A percentile compares a stretch with the other conserved stretches of the same genome.
Evolutionary conservation across 805 yeast genomes (phyloP).

Genomic region (Candida hispaniensis): DNA sequence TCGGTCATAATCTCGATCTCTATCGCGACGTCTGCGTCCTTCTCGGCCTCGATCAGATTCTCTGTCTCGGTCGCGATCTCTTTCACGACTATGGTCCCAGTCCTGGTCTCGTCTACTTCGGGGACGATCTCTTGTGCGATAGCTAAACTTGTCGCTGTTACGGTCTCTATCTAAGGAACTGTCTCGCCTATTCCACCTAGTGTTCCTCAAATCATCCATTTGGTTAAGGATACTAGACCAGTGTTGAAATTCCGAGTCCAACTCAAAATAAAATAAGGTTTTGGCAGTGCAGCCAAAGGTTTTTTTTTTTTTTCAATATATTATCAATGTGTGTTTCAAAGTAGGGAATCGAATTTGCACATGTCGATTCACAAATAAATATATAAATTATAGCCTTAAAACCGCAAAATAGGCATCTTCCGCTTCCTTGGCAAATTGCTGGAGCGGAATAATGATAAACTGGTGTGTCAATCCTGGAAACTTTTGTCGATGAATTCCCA

Average conservation of each 20-base stretch:
- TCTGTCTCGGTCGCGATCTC: conserved; percentile 19
- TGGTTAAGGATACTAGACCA: too few species aligned
- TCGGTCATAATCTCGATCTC: conserved; percentile 23
- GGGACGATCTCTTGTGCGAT: conserved; percentile 17
- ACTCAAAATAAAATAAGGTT: too few species aligned
- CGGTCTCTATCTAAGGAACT: conserved; percentile 1
- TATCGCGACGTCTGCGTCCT: conserved; percentile 14
- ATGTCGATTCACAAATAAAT: too few species aligned
- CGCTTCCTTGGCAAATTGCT: conserved; percentile 60
- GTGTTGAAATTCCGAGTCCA: too few species aligned
- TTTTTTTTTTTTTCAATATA: too few species aligned
- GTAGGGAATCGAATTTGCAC: too few species aligned
- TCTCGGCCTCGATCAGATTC: conserved; percentile 20
- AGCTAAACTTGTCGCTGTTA: neutral
- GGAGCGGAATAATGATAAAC: conserved; percentile 59
- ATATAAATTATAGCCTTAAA: too few species aligned
- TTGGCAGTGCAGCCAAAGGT: too few species aligned
- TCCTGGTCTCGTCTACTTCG: conserved; percentile 19
- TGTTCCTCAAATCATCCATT: too few species aligned
- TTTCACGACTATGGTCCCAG: conserved; percentile 20
- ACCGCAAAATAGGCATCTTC: conserved; percentile 11
- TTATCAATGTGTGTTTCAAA: too few species aligned
- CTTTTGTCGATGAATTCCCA: conserved; percentile 79
- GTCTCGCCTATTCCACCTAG: too few species aligned
- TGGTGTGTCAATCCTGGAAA: conserved; percentile 86